Percentiles rank a stretch among this genome's conserved stretches.
Evolutionary conservation across 768 basidiomycete genomes (phyloP).

Genomic region (Calocybe gangraenosa): DNA sequence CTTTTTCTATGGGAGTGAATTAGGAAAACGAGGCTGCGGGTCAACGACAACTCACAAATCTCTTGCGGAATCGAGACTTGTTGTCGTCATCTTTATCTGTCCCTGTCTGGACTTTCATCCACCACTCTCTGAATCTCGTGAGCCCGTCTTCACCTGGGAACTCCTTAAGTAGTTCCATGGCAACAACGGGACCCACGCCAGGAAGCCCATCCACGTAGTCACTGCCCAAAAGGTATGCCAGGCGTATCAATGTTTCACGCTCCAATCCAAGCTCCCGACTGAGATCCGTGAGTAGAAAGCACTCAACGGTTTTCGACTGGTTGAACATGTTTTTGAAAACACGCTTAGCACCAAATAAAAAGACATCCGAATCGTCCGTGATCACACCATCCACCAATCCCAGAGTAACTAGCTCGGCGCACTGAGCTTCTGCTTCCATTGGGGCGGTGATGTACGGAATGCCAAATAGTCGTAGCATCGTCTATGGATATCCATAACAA

Average conservation of each 20-base stretch:
- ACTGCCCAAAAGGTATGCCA: constrained; percentile 94
- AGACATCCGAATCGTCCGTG: constrained; percentile 98
- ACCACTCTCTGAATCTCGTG: constrained; percentile 90
- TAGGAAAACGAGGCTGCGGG: background rate
- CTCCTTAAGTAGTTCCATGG: constrained; percentile 92
- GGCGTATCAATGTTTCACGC: constrained; percentile 77
- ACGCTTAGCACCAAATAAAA: constrained; percentile 92
- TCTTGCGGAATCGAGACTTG: constrained; percentile 71
- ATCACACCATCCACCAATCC: constrained; percentile 95
- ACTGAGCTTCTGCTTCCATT: constrained; percentile 99
- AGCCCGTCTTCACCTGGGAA: constrained; percentile 86
- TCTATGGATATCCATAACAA: constrained; percentile 36
- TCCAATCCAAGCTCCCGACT: constrained; percentile 84
- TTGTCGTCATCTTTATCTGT: constrained; percentile 75
- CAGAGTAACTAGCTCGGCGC: constrained; percentile 83
- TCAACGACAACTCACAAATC: constrained; percentile 59
- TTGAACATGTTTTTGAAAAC: constrained; percentile 99
- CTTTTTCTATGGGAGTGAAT: constrained; percentile 61
- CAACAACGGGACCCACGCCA: constrained; percentile 92
- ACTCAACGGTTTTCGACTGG: constrained; percentile 97
- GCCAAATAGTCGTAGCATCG: constrained; percentile 89
- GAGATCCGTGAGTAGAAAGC: constrained; percentile 83
- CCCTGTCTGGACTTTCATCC: constrained; percentile 88
- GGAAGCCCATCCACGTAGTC: constrained; percentile 94
- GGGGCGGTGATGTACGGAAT: constrained; percentile 98